Evolutionary conservation across 1,139 yeast genomes (phyloP).

Genomic region (Zhuliangozyma parablackwelliae): DNA sequence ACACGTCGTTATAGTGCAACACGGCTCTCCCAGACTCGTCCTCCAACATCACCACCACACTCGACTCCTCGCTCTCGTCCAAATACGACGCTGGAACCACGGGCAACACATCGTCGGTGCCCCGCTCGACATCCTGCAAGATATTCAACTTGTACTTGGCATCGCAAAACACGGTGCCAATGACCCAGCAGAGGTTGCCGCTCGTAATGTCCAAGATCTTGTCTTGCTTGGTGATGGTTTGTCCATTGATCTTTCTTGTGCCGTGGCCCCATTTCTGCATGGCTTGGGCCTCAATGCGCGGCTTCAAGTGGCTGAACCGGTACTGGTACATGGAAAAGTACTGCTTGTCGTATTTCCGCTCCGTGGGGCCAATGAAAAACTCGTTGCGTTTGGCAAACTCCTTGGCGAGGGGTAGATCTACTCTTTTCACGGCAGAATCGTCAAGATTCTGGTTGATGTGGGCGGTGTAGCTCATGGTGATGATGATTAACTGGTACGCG

Average conservation of each 20-base stretch:
- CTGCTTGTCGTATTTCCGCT: conserved; percentile 62
- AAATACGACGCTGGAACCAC: conserved; percentile 27
- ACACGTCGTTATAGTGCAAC: conserved; percentile 60
- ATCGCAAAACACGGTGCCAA: conserved; percentile 85
- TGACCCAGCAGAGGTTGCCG: conserved; percentile 77
- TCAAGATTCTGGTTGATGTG: background rate
- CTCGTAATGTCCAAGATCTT: conserved; percentile 76
- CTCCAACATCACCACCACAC: conserved; percentile 68
- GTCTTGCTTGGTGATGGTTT: conserved; percentile 34
- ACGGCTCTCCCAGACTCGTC: conserved; percentile 91
- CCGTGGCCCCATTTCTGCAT: conserved; percentile 45
- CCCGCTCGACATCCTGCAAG: conserved; percentile 69
- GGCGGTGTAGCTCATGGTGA: conserved; percentile 1
- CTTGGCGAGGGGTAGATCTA: background rate
- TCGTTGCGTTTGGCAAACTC: conserved; percentile 8
- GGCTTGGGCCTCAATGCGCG: conserved; percentile 48
- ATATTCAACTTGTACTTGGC: conserved; percentile 82
- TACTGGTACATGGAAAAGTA: conserved; percentile 71
- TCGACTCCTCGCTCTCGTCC: conserved; percentile 22
- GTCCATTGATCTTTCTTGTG: conserved; percentile 31
- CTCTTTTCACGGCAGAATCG: background rate
- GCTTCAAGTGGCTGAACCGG: conserved; percentile 52
- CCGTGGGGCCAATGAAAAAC: conserved; percentile 16
- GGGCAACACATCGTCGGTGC: conserved; percentile 50
- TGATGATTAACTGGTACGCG: too few relatives aligned